phyloP scores from a whole-genome alignment of 2,329 filamentous ascomycete genomes.

The Xylogone sp. region DNA sequence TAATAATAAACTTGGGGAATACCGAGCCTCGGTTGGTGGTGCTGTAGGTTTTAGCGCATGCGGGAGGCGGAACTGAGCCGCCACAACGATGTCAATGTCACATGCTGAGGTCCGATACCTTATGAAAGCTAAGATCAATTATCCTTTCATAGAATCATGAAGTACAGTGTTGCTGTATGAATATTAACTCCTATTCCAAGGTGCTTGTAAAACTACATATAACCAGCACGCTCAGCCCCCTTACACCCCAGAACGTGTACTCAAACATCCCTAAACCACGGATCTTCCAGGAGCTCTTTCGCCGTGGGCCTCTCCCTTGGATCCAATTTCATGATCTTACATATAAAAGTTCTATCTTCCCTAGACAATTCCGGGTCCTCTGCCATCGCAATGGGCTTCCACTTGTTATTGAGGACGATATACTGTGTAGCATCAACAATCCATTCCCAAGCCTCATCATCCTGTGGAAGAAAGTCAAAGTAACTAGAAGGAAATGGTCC shows the following conservation, averaged over 20 bases:
- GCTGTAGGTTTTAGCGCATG: not conserved
- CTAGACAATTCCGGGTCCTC: slow-evolving; percentile 11
- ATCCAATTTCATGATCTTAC: slow-evolving; percentile 21
- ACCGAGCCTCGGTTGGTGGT: not conserved
- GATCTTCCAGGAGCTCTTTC: slow-evolving; percentile 16
- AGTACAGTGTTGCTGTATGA: too few relatives aligned
- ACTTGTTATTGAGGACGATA: slow-evolving; percentile 11
- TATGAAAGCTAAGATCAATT: too few relatives aligned
- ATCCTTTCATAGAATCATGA: too few relatives aligned
- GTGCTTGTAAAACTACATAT: too few relatives aligned
- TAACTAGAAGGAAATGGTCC: slow-evolving; percentile 14
- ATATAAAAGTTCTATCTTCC: slow-evolving; percentile 15
- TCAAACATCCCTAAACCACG: too few relatives aligned
- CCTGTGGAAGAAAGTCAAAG: slow-evolving; percentile 10
- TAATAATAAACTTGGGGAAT: not conserved
- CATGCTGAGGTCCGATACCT: too few relatives aligned
- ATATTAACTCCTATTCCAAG: too few relatives aligned
- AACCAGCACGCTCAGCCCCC: too few relatives aligned
- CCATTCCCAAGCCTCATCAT: slow-evolving; percentile 9
- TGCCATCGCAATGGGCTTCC: slow-evolving; percentile 11
- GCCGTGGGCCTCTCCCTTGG: slow-evolving; percentile 23
- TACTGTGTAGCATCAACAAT: slow-evolving; percentile 12
- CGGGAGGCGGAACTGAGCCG: not conserved
- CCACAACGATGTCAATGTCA: not conserved
- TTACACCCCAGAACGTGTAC: too few relatives aligned